These are phyloP conservation scores for Coemansia sp. DNA, from an alignment of 192 early-diverging fungal genomes.

Conservation along the genomic window DNA sequence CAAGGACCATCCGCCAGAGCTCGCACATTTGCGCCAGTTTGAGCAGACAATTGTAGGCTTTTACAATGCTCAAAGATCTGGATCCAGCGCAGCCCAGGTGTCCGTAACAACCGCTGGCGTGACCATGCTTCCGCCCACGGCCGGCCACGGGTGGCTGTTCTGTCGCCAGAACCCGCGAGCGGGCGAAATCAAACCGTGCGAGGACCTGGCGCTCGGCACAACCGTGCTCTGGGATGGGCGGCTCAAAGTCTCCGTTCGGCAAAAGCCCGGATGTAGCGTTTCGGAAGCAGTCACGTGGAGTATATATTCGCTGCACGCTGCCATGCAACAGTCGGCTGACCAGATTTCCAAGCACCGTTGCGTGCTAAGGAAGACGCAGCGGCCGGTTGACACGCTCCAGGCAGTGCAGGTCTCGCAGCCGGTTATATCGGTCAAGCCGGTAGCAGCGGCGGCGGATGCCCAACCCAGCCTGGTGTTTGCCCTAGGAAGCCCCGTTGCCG, in stretches of 20 bases:
- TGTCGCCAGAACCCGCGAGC: conserved; percentile 35
- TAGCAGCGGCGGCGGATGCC: not conserved
- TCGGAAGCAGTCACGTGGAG: conserved; percentile 13
- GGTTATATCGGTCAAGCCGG: conserved; percentile 12
- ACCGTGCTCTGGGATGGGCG: conserved; percentile 36
- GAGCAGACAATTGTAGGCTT: conserved; percentile 8
- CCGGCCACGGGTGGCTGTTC: conserved; percentile 31
- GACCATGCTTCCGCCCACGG: conserved; percentile 20
- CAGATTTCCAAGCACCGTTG: conserved; percentile 18
- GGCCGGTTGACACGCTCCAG: not conserved
- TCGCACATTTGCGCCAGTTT: conserved; percentile 27
- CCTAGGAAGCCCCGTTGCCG: conserved; percentile 14
- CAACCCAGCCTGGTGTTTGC: conserved; percentile 15
- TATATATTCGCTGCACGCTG: conserved; percentile 17
- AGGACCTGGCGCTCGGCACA: not conserved
- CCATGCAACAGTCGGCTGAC: conserved; percentile 8
- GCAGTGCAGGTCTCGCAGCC: conserved; percentile 27
- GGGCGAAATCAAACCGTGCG: conserved; percentile 10
- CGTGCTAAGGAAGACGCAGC: not conserved
- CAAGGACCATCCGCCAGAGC: conserved; percentile 36
- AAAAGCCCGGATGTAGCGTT: not conserved
- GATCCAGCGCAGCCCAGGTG: not conserved
- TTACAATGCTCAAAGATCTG: not conserved
- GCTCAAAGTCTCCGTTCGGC: conserved; percentile 9
- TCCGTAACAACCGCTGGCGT: conserved; percentile 21